phyloP scores from a whole-genome alignment of 2,329 filamentous ascomycete species.

The Thelonectria rubi region DNA sequence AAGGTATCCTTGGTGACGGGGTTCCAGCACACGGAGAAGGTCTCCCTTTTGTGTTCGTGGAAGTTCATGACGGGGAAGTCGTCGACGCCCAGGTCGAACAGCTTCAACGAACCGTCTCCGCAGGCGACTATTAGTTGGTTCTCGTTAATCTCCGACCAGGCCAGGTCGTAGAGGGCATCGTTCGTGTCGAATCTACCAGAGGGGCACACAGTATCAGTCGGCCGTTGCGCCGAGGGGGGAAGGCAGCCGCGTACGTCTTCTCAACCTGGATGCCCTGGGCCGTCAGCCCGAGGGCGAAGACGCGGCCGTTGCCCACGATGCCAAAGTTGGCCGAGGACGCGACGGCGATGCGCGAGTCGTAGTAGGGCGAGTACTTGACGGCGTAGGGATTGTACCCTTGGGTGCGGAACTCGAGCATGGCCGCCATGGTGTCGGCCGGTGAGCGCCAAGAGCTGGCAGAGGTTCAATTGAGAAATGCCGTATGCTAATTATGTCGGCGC shows the following conservation, averaged over 20 bases:
- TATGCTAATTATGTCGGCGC: constrained; percentile 22
- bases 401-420: constrained; percentile 94
- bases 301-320: constrained; percentile 91
- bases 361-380: constrained; percentile 98
- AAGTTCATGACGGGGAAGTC: constrained; percentile 92
- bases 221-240: not conserved
- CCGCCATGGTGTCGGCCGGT: constrained; percentile 50
- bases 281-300: constrained; percentile 86
- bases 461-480: constrained; percentile 23
- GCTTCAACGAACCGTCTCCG: constrained; percentile 92
- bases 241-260: constrained; percentile 70
- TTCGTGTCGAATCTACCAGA: constrained; percentile 86
- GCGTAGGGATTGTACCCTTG: constrained; percentile 95
- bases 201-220: constrained; percentile 10
- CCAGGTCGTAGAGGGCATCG: constrained; percentile 92
- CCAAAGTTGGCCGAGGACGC: constrained; percentile 94
- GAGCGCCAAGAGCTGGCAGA: constrained; percentile 30
- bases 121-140: constrained; percentile 90
- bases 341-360: constrained; percentile 92
- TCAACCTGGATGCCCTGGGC: constrained; percentile 84
- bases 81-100: constrained; percentile 85
- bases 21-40: constrained; percentile 94
- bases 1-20: constrained; percentile 91
- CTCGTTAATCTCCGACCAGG: constrained; percentile 97
- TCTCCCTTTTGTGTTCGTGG: constrained; percentile 91